Percentiles rank a stretch among this genome's conserved stretches.
phyloP scores from a whole-genome alignment of 2,329 filamentous ascomycete genomes.

The Xylariales sp. region DNA sequence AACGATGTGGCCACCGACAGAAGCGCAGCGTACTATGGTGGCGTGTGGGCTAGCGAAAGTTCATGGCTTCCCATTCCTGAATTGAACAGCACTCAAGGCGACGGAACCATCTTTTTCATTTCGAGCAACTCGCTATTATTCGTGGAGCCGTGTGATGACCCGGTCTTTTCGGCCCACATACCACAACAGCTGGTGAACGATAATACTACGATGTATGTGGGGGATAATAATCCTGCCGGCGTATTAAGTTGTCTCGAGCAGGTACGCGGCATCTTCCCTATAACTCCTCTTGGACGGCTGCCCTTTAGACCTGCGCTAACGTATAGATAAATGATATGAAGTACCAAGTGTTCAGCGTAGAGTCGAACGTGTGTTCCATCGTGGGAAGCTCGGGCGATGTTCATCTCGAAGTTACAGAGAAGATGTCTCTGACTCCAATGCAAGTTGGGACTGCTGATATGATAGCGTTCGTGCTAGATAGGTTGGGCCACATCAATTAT shows the following conservation, averaged over 20 bases:
- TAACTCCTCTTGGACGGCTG: too few relatives aligned
- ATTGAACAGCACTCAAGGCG: conserved; percentile 8
- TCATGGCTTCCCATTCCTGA: neutral
- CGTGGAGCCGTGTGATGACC: conserved; percentile 14
- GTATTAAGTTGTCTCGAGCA: conserved; percentile 20
- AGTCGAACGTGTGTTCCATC: neutral
- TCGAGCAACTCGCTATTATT: neutral
- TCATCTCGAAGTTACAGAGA: neutral
- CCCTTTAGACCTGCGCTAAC: neutral
- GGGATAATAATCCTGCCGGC: neutral
- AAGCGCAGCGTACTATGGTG: neutral
- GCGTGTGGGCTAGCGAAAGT: neutral
- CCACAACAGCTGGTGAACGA: too few relatives aligned
- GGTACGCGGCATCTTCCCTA: neutral
- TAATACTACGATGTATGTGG: neutral
- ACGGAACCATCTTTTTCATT: conserved; percentile 10
- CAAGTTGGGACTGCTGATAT: neutral
- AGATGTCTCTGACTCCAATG: neutral
- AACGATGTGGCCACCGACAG: neutral
- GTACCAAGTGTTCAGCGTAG: conserved; percentile 5
- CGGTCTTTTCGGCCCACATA: conserved; percentile 12
- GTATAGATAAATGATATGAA: neutral
- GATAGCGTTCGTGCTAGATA: neutral
- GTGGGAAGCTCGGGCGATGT: conserved; percentile 1
- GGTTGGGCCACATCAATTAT: neutral